Evolutionary conservation across 169 alveolate species (phyloP), one percentile per base, ranked within the genome.

Genomic region (Plasmodium gonderi): DNA sequence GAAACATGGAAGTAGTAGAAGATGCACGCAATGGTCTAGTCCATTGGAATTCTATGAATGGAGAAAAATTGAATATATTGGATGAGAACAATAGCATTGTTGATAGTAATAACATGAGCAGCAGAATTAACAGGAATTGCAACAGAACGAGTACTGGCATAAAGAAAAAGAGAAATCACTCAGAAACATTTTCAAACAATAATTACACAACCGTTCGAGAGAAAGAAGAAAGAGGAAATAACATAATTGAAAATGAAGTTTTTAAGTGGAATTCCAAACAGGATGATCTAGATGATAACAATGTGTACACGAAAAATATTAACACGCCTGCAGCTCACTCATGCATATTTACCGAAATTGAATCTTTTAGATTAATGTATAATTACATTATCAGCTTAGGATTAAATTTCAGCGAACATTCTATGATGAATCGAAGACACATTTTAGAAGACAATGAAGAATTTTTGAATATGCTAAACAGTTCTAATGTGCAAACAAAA

Each of bases 81-180:
- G 26, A 60, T 60, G 72, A 60, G 31, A 60, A 26, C 17, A 36
- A 60, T 60, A n/a, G n/a, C n/a, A 23, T 60, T 60, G 7, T 38
- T 23, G 26, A 9, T 12, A 45, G 54, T 31, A 75, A 20, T 14
- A 26, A 5, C 29, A 20, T 26, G 33, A 36, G 65, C 33, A 31
- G 81, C 29, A 31, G 64, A n/a, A 40, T 23, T 44, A 36, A 14
- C 68, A 49, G n/a, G 26, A 31, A 75, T 42, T 7, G 12, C 31
- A 40, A 31, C 14, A 12, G 17, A 4, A 4, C 17, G 45, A 42
- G 26, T 12, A 38, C 5, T 31, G 26, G 12, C 64, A n/a, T 29
- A 44, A 80, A 80, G 33, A 80, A 80, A 45, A 80, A 80, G 51
- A 80, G 91, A 42, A 42, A 80, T 26, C 91, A 65, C 33, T 23